Evolutionary conservation across 306 rosid species (phyloP).

Genomic region (Corylus heterophylla): DNA sequence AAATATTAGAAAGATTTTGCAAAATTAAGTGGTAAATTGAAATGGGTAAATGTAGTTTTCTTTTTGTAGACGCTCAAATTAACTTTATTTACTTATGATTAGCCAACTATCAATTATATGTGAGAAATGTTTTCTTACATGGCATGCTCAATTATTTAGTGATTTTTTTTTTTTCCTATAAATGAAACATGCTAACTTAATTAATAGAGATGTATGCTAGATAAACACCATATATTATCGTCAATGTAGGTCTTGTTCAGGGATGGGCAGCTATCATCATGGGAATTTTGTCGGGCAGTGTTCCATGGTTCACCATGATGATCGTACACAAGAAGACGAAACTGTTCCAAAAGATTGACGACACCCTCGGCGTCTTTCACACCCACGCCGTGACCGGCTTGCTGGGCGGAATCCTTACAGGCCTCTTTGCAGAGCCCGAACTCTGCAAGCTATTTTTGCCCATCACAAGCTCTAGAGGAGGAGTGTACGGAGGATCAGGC

Average conservation of each 20-base stretch:
- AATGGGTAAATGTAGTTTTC: no score
- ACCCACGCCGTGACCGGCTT: constrained; percentile 64
- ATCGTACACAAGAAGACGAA: constrained; percentile 43
- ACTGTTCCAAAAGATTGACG: constrained; percentile 45
- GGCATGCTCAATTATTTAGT: no score
- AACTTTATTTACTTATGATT: not conserved
- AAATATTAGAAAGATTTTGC: no score
- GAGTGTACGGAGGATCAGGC: constrained; percentile 49
- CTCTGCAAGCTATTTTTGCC: constrained; percentile 43
- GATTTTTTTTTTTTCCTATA: no score
- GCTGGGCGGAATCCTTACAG: constrained; percentile 59
- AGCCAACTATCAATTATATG: not conserved
- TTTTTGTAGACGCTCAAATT: no score
- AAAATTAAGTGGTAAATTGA: no score
- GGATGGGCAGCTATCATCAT: constrained; percentile 71
- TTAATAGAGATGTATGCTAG: no score
- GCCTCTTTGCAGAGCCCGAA: constrained; percentile 51
- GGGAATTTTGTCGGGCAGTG: constrained; percentile 59
- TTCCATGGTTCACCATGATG: constrained; percentile 72
- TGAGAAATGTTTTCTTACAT: no score
- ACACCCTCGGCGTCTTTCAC: constrained; percentile 64
- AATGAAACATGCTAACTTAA: no score
- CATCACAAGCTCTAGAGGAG: constrained; percentile 39
- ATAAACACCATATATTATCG: not conserved
- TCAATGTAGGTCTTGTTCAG: constrained; percentile 50